phyloP scores from a whole-genome alignment of 2,329 filamentous ascomycete genomes.

The Pseudogymnoascus pannorum region DNA sequence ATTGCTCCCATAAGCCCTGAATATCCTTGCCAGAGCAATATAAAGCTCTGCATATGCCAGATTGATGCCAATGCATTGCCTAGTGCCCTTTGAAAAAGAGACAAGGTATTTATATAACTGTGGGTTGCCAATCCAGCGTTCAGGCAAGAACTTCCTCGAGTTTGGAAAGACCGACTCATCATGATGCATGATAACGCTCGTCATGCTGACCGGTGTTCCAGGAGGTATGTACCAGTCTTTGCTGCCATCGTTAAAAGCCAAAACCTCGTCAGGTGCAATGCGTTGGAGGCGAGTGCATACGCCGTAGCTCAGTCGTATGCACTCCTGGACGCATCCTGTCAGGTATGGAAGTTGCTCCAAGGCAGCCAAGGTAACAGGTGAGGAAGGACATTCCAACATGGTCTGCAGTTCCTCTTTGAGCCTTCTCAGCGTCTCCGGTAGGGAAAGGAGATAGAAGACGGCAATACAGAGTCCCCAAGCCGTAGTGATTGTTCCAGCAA shows the following conservation, averaged over 20 bases:
- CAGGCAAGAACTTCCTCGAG: constrained; percentile 33
- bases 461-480: constrained; percentile 29
- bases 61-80: constrained; percentile 35
- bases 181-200: constrained; percentile 33
- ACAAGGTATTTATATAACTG: constrained; percentile 34
- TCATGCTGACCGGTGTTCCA: constrained; percentile 35
- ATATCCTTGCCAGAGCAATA: constrained; percentile 14
- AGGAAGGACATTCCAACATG: constrained; percentile 14
- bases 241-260: constrained; percentile 15
- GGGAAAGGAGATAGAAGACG: constrained; percentile 31
- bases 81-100: constrained; percentile 35
- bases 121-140: constrained; percentile 35
- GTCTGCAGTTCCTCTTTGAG: constrained; percentile 31
- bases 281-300: constrained; percentile 25
- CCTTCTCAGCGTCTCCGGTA: constrained; percentile 24
- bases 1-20: constrained; percentile 15
- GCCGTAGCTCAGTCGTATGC: constrained; percentile 28
- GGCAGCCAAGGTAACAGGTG: constrained; percentile 10
- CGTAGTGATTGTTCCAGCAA: constrained; percentile 34
- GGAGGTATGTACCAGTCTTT: constrained; percentile 18
- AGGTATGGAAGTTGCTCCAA: constrained; percentile 28
- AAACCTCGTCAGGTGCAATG: constrained; percentile 21
- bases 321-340: constrained; percentile 30
- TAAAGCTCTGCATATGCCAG: constrained; percentile 21
- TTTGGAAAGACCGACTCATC: constrained; percentile 33